Base-by-base conservation (phyloP, 1,139 yeast species). In the Schwanniomyces etchellsii region DNA sequence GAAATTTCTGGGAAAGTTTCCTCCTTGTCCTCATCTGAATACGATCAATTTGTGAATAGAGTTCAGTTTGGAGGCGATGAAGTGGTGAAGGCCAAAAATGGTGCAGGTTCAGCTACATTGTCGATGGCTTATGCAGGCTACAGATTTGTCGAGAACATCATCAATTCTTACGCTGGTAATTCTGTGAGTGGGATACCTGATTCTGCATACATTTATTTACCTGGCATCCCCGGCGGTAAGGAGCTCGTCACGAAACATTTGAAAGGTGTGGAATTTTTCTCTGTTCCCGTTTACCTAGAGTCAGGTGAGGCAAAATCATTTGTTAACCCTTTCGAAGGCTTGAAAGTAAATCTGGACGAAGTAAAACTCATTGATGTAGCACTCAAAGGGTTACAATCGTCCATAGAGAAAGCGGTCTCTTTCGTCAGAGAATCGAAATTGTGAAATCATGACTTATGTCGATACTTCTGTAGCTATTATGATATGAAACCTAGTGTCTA, bases 51-150 rank as follows among this genome's bases (percentile, higher is more conserved):
- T 34, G 58, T 79, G 23, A 55, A 77, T 44, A 61, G 86, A 41
- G 85, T 81, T 16, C 86, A 80, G 52, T 80, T 65, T 48, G 89
- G 86, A 37, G 88, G 88, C 45, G 89, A 81, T 53, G 89, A 81
- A 53, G 86, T 81, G 26, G 88, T 81, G 33, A 70, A 77, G 55
- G 88, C 88, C 16, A 81, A 81, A 53, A 70, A 77, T 42, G 88
- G 88, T 38, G 79, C 78, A 24, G 89, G 89, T 6, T 77, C 85
- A 5, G 89, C 88, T 16, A 81, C 89, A 11, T 65, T 81, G 42
- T 77, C 84, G 2, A 81, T 81, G 89, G 86, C 88, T 12, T 74
- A 70, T 44, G 86, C 88, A 17, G 89, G 85, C 24, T 78, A 75
- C 57, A 64, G 79, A 42, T 80, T 81, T 56, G 76, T 81, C 17